Evolutionary conservation across 352 stramenopile genomes (phyloP).

Genomic region (Aphanomyces cochlioides): DNA sequence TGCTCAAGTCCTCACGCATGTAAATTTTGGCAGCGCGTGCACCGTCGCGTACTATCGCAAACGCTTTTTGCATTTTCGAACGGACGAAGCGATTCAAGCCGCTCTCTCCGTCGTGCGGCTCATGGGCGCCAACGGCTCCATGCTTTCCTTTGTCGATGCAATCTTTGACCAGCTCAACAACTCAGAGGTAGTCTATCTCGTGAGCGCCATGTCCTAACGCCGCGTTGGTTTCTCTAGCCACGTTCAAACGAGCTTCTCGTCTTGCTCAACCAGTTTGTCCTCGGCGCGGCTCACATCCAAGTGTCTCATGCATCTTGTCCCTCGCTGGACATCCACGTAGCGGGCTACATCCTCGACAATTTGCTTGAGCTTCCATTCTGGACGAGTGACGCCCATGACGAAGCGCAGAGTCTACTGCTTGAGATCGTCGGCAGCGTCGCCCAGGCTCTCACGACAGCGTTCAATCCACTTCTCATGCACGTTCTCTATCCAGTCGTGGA

Average conservation of each 20-base stretch:
- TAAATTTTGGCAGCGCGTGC: constrained; percentile 35
- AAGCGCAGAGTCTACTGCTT: constrained; percentile 57
- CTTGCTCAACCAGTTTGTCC: constrained; percentile 20
- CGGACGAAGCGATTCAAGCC: constrained; percentile 53
- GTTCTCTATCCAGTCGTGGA: constrained; percentile 80
- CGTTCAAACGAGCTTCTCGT: constrained; percentile 4
- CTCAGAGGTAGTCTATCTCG: too few species aligned
- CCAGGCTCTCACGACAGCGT: constrained; percentile 52
- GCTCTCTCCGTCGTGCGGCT: constrained; percentile 47
- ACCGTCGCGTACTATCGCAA: constrained; percentile 77
- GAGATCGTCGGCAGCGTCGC: constrained; percentile 73
- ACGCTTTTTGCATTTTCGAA: constrained; percentile 64
- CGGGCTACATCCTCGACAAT: constrained; percentile 73
- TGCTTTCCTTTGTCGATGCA: not conserved
- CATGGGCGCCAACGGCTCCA: constrained; percentile 34
- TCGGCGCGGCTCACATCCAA: constrained; percentile 3
- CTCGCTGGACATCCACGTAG: constrained; percentile 51
- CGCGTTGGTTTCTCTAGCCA: too few species aligned
- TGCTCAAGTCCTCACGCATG: constrained; percentile 65
- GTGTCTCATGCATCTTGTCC: not conserved
- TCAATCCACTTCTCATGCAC: constrained; percentile 62
- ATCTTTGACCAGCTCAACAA: not conserved
- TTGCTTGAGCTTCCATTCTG: constrained; percentile 44
- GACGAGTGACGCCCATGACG: constrained; percentile 39
- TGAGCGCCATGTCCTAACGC: too few species aligned